These are phyloP conservation scores for Pleurotus eryngii DNA, from an alignment of 768 basidiomycete species.

Conservation along the genomic window DNA sequence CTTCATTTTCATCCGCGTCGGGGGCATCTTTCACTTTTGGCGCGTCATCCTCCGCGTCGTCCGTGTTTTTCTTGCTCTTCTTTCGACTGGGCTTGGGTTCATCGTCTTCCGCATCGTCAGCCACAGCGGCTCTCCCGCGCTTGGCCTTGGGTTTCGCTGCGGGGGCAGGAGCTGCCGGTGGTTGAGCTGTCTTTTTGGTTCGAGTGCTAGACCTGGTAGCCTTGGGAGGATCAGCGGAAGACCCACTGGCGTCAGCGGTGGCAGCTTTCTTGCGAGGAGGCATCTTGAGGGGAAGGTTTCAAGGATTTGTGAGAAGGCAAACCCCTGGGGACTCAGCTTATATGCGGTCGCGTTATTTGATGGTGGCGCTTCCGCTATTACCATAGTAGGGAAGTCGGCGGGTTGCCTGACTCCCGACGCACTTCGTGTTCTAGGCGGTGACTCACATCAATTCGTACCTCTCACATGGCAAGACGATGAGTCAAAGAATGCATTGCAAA, in stretches of 20 bases:
- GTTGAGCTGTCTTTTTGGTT: conserved; percentile 24
- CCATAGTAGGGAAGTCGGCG: conserved; percentile 9
- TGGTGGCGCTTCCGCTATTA: conserved; percentile 13
- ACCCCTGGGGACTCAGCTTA: conserved; percentile 10
- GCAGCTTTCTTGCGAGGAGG: conserved; percentile 40
- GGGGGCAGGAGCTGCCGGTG: conserved; percentile 16
- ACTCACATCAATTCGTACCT: no score
- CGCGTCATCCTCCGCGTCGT: conserved; percentile 18
- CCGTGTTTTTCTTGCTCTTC: conserved; percentile 20
- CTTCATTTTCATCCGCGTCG: conserved; percentile 24
- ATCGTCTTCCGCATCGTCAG: conserved; percentile 24
- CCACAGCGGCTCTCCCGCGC: conserved; percentile 25
- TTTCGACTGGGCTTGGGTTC: conserved; percentile 26
- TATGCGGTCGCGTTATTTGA: conserved; percentile 8
- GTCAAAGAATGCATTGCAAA: no score
- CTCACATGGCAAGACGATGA: no score
- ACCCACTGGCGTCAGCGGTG: conserved; percentile 23
- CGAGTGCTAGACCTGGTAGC: conserved; percentile 35
- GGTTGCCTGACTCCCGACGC: conserved; percentile 7
- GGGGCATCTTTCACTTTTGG: background rate
- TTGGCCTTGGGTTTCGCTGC: conserved; percentile 21
- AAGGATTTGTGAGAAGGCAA: conserved; percentile 11
- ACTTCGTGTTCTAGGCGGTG: no score
- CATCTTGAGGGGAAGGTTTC: conserved; percentile 24
- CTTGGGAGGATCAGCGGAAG: conserved; percentile 22